These are phyloP conservation scores for Trichoderma atroviride DNA, from an alignment of 2,329 filamentous ascomycete genomes.

Conservation along the genomic window DNA sequence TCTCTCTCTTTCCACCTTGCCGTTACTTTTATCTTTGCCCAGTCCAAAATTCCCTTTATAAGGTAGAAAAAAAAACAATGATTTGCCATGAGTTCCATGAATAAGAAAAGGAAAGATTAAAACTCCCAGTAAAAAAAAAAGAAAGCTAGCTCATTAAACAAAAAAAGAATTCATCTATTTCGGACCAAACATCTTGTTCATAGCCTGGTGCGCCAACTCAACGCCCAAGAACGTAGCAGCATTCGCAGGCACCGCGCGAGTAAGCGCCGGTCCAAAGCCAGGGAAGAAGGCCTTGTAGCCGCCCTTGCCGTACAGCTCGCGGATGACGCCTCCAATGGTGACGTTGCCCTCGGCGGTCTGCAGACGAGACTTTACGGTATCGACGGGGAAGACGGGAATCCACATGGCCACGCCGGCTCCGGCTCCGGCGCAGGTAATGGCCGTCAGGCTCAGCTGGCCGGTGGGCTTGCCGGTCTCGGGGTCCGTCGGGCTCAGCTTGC, in stretches of 20 bases:
- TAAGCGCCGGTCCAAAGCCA: slow-evolving; percentile 88
- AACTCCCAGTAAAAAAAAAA: not conserved
- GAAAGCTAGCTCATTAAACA: not conserved
- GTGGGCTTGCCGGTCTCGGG: slow-evolving; percentile 69
- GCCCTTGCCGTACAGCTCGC: slow-evolving; percentile 78
- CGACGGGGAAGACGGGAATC: slow-evolving; percentile 97
- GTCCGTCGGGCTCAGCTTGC: slow-evolving; percentile 80
- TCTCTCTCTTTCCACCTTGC: not conserved
- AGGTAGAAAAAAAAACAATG: not conserved
- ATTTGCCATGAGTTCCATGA: slow-evolving; percentile 9
- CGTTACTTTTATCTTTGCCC: not conserved
- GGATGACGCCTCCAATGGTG: slow-evolving; percentile 77
- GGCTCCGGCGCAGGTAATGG: slow-evolving; percentile 84
- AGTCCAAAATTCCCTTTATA: not conserved
- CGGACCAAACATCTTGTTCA: slow-evolving; percentile 71
- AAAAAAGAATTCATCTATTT: not conserved
- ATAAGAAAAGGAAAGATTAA: not conserved
- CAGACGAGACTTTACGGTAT: slow-evolving; percentile 92
- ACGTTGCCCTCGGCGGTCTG: slow-evolving; percentile 89
- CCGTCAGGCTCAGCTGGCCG: slow-evolving; percentile 77
- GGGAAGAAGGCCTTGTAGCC: slow-evolving; percentile 95
- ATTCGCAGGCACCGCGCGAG: slow-evolving; percentile 92
- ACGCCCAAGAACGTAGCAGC: slow-evolving; percentile 91
- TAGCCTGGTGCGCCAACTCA: slow-evolving; percentile 79
- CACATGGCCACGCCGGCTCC: slow-evolving; percentile 97